A percentile compares a stretch with the other conserved stretches of the same genome.
These are phyloP conservation scores for Adiantum capillusveneris DNA, from an alignment of 75 land plant species.

Conservation along the genomic window DNA sequence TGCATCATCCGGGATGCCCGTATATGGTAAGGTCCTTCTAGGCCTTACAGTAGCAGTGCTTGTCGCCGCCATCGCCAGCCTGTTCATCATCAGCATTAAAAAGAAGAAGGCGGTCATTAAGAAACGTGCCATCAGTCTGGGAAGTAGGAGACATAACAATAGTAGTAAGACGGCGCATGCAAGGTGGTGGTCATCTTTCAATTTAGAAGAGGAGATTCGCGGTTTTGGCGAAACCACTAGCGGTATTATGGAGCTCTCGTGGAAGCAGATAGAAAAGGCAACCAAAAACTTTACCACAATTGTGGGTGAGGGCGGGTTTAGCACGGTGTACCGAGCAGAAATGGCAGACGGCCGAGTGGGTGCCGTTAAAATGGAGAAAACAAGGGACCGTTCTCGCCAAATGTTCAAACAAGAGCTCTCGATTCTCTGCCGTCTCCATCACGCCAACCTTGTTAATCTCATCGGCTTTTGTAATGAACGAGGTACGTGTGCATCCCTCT, in stretches of 20 bases:
- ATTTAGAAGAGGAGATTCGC: too few species aligned
- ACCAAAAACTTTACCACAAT: slow-evolving; percentile 21
- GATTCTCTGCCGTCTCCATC: slow-evolving; percentile 20
- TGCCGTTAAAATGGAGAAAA: slow-evolving; percentile 30
- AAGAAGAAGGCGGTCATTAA: too few species aligned
- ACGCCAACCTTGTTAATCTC: slow-evolving; percentile 43
- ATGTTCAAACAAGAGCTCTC: slow-evolving; percentile 39
- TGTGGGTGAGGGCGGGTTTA: slow-evolving; percentile 48
- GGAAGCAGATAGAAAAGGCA: slow-evolving; percentile 34
- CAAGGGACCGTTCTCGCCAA: slow-evolving; percentile 30
- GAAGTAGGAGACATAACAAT: too few species aligned
- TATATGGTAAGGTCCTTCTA: too few species aligned
- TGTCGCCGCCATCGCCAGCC: too few species aligned
- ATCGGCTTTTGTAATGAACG: slow-evolving; percentile 41
- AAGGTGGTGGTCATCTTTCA: too few species aligned
- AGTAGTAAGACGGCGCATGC: too few species aligned
- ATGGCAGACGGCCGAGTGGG: slow-evolving; percentile 6
- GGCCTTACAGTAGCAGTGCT: too few species aligned
- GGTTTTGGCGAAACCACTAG: neutral
- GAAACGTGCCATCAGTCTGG: too few species aligned
- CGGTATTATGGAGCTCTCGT: slow-evolving; percentile 8
- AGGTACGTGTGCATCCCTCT: slow-evolving; percentile 15
- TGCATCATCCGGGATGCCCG: too few species aligned
- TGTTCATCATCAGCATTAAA: too few species aligned
- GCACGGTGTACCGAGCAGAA: slow-evolving; percentile 34